phyloP scores from a whole-genome alignment of 179 eudicot genomes.

The Beta corolliflora region DNA sequence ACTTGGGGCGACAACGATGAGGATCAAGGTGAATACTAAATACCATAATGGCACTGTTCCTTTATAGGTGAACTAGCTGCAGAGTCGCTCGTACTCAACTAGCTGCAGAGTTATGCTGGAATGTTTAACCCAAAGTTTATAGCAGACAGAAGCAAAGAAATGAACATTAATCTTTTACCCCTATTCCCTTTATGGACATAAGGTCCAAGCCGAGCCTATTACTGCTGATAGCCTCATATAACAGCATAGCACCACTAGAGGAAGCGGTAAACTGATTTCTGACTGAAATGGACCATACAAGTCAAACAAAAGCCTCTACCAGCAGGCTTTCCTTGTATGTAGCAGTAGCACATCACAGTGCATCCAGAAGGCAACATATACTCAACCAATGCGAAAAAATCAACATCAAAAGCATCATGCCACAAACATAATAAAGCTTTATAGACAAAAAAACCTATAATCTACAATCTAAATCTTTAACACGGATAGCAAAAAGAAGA shows the following conservation, averaged over 20 bases:
- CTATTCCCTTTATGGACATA: neutral
- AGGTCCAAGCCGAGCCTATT: neutral
- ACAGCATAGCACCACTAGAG: neutral
- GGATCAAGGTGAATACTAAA: neutral
- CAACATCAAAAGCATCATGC: neutral
- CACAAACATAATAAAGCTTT: neutral
- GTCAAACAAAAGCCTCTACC: neutral
- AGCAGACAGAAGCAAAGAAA: neutral
- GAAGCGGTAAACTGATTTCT: neutral
- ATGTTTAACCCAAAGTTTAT: neutral
- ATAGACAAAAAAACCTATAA: neutral
- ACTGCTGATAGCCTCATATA: neutral
- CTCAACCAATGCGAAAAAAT: neutral
- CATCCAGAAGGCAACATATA: neutral
- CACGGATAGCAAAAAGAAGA: neutral
- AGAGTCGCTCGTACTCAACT: neutral
- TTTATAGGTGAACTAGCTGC: neutral
- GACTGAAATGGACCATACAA: neutral
- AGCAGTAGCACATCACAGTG: neutral
- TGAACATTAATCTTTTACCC: neutral
- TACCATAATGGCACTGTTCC: neutral
- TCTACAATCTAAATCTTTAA: neutral
- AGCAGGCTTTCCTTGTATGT: neutral
- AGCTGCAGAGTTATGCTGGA: neutral
- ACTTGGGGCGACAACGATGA: neutral